Evolutionary conservation across 192 early-diverging fungal species (phyloP), one percentile per base, ranked within the genome.

Genomic region (Coemansia umbellata): DNA sequence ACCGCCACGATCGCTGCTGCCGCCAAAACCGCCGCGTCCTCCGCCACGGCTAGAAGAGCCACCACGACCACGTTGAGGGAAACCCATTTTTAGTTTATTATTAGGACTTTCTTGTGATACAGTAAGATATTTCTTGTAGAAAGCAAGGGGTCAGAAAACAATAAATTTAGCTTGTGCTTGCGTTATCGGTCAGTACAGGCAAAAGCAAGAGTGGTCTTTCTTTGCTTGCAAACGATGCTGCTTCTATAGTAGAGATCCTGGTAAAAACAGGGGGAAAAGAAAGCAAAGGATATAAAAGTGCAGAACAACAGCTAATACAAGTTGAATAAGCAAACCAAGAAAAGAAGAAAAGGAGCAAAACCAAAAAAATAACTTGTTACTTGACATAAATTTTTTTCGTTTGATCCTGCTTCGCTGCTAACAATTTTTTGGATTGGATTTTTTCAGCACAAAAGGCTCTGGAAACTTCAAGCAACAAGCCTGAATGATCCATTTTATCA

Each of bases 21-120:
- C 69, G 31, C 60, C 75, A 44, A 72, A 69, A 37, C 74, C 68
- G 14, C 78, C 78, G 52, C 78, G 62, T 17, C 64, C 47, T 35
- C 76, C 77, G 15, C 70, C 71, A 28, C 36, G 19, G n/a, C n/a
- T n/a, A n/a, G n/a, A n/a, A n/a, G n/a, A n/a, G 41, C 22, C 50
- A 31, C 22, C 42, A 15, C 40, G 22, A 47, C 59, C 58, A 47
- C 66, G 67, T 69, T 65, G 60, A 66, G 73, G 62, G 62, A 69
- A 61, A 61, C 68, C 68, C 71, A 75, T 73, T 70, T 44, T 62
- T 55, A 54, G 44, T 64, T 30, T 53, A 14, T 47, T 31, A 30
- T 57, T n/a, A n/a, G n/a, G n/a, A n/a, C n/a, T n/a, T n/a, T 60
- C 37, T 50, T 59, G 52, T 45, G 30, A 31, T 37, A 31, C 43